These are phyloP conservation scores for Cryptosporidium sp. DNA, from an alignment of 169 alveolate genomes.

Conservation along the genomic window DNA sequence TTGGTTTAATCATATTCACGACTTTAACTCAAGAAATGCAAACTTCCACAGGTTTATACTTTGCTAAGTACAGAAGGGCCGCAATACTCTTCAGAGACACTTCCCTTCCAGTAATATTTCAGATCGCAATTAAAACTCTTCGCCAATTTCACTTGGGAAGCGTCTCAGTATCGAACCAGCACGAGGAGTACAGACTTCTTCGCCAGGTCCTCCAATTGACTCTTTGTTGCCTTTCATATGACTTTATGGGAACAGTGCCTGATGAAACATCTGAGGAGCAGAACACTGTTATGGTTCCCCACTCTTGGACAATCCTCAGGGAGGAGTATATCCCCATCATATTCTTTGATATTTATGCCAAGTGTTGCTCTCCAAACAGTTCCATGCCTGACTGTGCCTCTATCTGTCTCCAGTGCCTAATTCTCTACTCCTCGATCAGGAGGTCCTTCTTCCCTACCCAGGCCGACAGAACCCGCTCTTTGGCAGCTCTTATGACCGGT, in stretches of 20 bases:
- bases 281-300: constrained; percentile 93
- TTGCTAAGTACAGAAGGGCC: constrained; percentile 90
- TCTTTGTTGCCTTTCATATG: constrained; percentile 90
- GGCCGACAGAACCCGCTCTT: constrained; percentile 85
- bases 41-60: constrained; percentile 85
- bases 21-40: constrained; percentile 89
- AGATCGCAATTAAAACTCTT: constrained; percentile 83
- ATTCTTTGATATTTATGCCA: constrained; percentile 77
- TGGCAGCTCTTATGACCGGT: constrained; percentile 89
- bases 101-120: constrained; percentile 88
- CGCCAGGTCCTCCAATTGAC: constrained; percentile 91
- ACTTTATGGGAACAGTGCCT: constrained; percentile 94
- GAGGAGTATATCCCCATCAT: constrained; percentile 87
- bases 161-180: constrained; percentile 74
- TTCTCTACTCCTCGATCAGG: constrained; percentile 88
- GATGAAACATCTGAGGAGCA: constrained; percentile 95
- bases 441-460: constrained; percentile 91
- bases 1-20: constrained; percentile 91
- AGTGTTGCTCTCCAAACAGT: constrained; percentile 56
- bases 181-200: constrained; percentile 85
- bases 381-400: constrained; percentile 86
- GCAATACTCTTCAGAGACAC: constrained; percentile 94
- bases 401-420: constrained; percentile 87
- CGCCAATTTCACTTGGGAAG: constrained; percentile 61
- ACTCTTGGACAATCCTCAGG: constrained; percentile 89